Conservation (phyloP, 2,329 filamentous ascomycete species). For the Exophiala sp. region DNA sequence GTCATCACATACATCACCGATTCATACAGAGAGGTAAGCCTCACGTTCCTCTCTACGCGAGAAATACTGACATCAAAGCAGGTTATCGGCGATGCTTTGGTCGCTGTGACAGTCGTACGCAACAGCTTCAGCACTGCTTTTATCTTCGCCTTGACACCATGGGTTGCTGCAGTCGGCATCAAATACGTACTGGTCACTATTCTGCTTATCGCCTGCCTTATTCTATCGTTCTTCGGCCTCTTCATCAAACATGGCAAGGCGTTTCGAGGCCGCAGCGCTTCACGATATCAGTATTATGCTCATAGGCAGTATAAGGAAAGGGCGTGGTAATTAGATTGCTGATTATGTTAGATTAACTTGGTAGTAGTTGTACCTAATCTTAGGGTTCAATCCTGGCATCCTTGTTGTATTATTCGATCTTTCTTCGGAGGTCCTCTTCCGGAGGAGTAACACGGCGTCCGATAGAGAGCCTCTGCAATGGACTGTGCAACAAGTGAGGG, state of each 20-base stretch:
- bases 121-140: slow-evolving; percentile 4
- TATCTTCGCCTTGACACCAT: slow-evolving; percentile 7
- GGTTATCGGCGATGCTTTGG: slow-evolving; percentile 5
- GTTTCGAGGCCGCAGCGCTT: slow-evolving; percentile 27
- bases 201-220: background rate
- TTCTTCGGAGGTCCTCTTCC: too few species aligned
- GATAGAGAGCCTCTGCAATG: too few species aligned
- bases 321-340: too few species aligned
- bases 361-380: too few species aligned
- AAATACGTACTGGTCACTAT: background rate
- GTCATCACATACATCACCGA: slow-evolving; percentile 32
- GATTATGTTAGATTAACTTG: too few species aligned
- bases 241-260: slow-evolving; percentile 38
- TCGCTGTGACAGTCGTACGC: background rate
- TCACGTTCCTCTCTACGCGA: background rate
- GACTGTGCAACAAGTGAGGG: too few species aligned
- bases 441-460: too few species aligned
- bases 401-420: too few species aligned
- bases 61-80: background rate
- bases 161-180: background rate
- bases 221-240: slow-evolving; percentile 31
- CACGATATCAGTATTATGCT: slow-evolving; percentile 4
- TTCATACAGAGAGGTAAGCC: slow-evolving; percentile 30
- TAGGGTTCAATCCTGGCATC: too few species aligned
- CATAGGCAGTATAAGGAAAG: too few species aligned